phyloP scores from a whole-genome alignment of 2,329 filamentous ascomycete genomes.

The Sarocladiaceae sp. region DNA sequence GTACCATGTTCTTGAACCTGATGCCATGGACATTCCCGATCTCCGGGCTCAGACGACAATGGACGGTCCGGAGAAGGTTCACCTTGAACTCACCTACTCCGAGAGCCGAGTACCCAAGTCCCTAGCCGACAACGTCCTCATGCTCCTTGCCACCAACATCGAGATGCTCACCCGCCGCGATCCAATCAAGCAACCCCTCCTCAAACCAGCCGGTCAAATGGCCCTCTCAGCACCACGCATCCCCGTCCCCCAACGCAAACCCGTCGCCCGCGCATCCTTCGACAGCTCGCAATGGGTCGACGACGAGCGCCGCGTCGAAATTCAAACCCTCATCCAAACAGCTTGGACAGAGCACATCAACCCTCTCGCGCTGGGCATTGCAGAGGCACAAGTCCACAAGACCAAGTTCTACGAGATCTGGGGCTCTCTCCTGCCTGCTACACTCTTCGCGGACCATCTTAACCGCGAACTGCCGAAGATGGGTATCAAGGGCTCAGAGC shows the following conservation, averaged over 20 bases:
- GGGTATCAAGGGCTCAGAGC: slow-evolving; percentile 28
- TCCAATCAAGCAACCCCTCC: slow-evolving; percentile 39
- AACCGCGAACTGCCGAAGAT: slow-evolving; percentile 36
- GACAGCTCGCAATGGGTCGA: slow-evolving; percentile 17
- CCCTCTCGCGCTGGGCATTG: slow-evolving; percentile 31
- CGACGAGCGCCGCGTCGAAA: slow-evolving; percentile 31
- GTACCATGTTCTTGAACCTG: slow-evolving; percentile 36
- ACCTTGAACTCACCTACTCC: slow-evolving; percentile 42
- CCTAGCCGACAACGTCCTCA: slow-evolving; percentile 41
- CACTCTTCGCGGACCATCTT: slow-evolving; percentile 40
- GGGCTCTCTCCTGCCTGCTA: slow-evolving; percentile 44
- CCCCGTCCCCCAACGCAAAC: slow-evolving; percentile 25
- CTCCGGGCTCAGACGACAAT: slow-evolving; percentile 39
- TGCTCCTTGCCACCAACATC: slow-evolving; percentile 41
- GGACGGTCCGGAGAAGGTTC: slow-evolving; percentile 29
- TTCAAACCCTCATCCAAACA: slow-evolving; percentile 37
- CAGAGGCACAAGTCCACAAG: slow-evolving; percentile 36
- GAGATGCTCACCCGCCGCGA: slow-evolving; percentile 41
- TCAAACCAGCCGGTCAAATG: slow-evolving; percentile 38
- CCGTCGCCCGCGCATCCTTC: slow-evolving; percentile 15
- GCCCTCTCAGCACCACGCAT: slow-evolving; percentile 32
- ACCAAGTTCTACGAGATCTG: slow-evolving; percentile 49
- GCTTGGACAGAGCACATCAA: slow-evolving; percentile 43
- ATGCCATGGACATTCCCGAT: slow-evolving; percentile 38
- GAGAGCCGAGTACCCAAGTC: slow-evolving; percentile 35